Conservation (phyloP, 768 basidiomycete genomes). For the Tylopilus vinaceipallidus region DNA sequence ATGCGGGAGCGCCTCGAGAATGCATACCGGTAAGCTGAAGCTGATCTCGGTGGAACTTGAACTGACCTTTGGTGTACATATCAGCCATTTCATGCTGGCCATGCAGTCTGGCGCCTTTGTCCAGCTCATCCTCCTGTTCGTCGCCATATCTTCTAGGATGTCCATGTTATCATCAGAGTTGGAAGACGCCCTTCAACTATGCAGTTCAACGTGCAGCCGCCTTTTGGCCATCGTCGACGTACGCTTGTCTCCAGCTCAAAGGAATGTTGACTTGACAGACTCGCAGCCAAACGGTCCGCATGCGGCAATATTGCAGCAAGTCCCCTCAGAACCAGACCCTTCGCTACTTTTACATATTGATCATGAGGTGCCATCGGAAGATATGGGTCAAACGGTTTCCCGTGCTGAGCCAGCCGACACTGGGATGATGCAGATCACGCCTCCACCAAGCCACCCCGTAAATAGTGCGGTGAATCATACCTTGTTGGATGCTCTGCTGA, state of each 20-base stretch:
- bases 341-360: neutral
- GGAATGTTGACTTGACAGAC: conserved; percentile 4
- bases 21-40: conserved; percentile 51
- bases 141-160: conserved; percentile 61
- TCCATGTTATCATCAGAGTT: conserved; percentile 45
- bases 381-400: conserved; percentile 16
- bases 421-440: neutral
- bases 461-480: conserved; percentile 2
- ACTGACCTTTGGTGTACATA: neutral
- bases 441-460: neutral
- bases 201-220: conserved; percentile 26
- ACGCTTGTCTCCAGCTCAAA: conserved; percentile 4
- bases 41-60: neutral
- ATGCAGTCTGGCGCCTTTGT: conserved; percentile 76
- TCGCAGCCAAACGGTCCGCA: conserved; percentile 15
- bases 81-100: conserved; percentile 57
- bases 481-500: neutral
- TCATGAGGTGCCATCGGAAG: conserved; percentile 9
- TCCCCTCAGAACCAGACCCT: neutral
- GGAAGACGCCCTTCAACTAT: conserved; percentile 34
- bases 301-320: neutral
- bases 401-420: neutral
- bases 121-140: conserved; percentile 60
- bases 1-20: conserved; percentile 43
- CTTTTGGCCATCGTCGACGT: conserved; percentile 35